Evolutionary conservation across 805 yeast genomes (phyloP).

Genomic region (Ogataea parapolymorpha): DNA sequence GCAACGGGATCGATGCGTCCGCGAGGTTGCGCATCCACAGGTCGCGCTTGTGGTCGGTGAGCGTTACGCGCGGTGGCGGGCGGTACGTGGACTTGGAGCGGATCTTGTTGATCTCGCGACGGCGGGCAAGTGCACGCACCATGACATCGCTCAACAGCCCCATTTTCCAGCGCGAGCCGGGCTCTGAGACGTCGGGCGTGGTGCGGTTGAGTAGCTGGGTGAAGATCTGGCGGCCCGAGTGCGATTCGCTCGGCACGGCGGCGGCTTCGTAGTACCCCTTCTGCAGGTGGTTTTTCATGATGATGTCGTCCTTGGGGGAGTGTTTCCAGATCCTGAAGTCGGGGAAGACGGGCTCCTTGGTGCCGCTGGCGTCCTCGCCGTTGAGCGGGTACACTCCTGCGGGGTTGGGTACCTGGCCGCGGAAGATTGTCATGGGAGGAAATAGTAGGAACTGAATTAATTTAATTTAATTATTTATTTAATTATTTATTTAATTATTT

Average conservation of each 20-base stretch:
- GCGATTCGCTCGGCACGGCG: slow-evolving; percentile 60
- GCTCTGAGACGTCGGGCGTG: slow-evolving; percentile 10
- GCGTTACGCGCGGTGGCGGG: slow-evolving; percentile 85
- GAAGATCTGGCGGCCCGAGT: slow-evolving; percentile 61
- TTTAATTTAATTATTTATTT: not conserved
- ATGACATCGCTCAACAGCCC: slow-evolving; percentile 48
- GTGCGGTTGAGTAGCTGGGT: slow-evolving; percentile 32
- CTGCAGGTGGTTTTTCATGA: slow-evolving; percentile 55
- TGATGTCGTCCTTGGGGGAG: slow-evolving; percentile 48
- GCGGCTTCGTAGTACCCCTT: slow-evolving; percentile 71
- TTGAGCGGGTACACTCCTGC: slow-evolving; percentile 32
- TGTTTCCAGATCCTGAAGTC: slow-evolving; percentile 75
- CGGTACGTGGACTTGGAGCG: slow-evolving; percentile 54
- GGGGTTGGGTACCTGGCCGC: slow-evolving; percentile 24
- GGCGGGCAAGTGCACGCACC: slow-evolving; percentile 44
- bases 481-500: slow-evolving; percentile 2
- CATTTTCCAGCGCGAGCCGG: slow-evolving; percentile 23
- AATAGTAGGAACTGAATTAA: not conserved
- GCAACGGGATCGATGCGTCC: slow-evolving; percentile 59
- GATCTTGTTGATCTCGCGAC: slow-evolving; percentile 44
- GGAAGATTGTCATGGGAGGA: not conserved
- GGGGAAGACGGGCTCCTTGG: slow-evolving; percentile 44
- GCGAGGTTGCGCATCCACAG: slow-evolving; percentile 84
- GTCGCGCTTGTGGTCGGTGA: slow-evolving; percentile 83
- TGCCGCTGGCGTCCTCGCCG: slow-evolving; percentile 16